Evolutionary conservation across 129 eudicot species (phyloP).

Genomic region (Chrysanthemum lavandulifolium): DNA sequence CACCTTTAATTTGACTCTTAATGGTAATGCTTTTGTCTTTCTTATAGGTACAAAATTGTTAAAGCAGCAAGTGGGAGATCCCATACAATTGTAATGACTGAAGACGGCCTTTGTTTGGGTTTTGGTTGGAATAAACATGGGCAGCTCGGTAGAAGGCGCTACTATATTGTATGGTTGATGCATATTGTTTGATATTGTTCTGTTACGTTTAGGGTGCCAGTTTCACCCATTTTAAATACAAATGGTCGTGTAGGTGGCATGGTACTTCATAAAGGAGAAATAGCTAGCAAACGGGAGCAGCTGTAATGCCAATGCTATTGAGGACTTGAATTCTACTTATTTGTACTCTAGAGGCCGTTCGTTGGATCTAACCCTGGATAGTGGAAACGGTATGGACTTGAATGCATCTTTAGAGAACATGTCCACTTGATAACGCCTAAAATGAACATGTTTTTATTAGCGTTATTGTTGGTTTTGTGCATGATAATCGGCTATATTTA

Average conservation of each 20-base stretch:
- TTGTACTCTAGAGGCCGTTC: conserved; percentile 12
- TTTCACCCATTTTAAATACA: background rate
- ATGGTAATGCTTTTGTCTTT: background rate
- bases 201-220: background rate
- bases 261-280: conserved; percentile 99
- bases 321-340: conserved; percentile 36
- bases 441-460: too few relatives aligned
- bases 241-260: conserved; percentile 67
- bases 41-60: conserved; percentile 67
- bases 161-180: conserved; percentile 74
- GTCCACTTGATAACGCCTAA: too few relatives aligned
- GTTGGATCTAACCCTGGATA: conserved; percentile 24
- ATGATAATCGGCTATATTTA: too few relatives aligned
- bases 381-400: conserved; percentile 19
- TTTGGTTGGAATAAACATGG: conserved; percentile 99
- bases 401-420: conserved; percentile 29
- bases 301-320: conserved; percentile 6
- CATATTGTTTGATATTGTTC: conserved; percentile 8
- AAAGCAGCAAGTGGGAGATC: conserved; percentile 71
- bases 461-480: too few relatives aligned
- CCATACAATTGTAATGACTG: conserved; percentile 78
- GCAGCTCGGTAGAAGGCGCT: conserved; percentile 91
- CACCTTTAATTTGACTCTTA: background rate
- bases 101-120: conserved; percentile 66
- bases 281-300: conserved; percentile 19